Base-by-base conservation (phyloP, 2,329 filamentous ascomycete species). In the Colletotrichum neosansevieriae region DNA sequence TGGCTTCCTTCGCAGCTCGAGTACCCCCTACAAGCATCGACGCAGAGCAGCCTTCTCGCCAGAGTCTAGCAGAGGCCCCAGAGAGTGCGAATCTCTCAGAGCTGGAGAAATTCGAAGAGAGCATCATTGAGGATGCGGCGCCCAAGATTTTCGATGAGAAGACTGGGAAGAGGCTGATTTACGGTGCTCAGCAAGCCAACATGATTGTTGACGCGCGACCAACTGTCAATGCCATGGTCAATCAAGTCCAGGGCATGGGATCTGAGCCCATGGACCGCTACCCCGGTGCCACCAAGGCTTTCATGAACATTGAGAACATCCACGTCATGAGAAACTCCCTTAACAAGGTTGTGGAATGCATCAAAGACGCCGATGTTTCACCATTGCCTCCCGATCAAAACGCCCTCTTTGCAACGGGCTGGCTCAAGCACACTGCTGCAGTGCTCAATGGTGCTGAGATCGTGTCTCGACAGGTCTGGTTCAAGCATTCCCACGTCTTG, bases 181-280 rank as follows among this genome's bases (percentile, higher is more conserved):
- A 97, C 73, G 96, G 96, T 29, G 95, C 95, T 12, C 94, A 98
- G 74, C 94, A 98, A 77, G 89, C 89, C 71, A 99, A 98, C 75
- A 82, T 98, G 67, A 99, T 99, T 73, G 94, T 99, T 50, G 96
- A 99, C 82, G 96, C 96, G 50, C 89, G 96, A 51, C 96, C 96
- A 15, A 96, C 92, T 3, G 91, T 99, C 73, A 99, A 99, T 77
- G 96, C 96, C 19, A 90, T 94, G 73, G 94, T 94, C 6, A 98
- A 98, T 87, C 94, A 98, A 78, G 93, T 94, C 4, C 90, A 95
- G 71, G 96, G 96, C 6, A 90, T 94, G 77, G 96, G 96, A 2
- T 97, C 95, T 0, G 96, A 99, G 79, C 97, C 98, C 75, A 98
- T 98, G 93, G 93, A 97, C 72, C 92, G 97, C 79, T 99, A 99